These are phyloP conservation scores for Candida stauntonica DNA, from an alignment of 805 yeast genomes.

Conservation along the genomic window DNA sequence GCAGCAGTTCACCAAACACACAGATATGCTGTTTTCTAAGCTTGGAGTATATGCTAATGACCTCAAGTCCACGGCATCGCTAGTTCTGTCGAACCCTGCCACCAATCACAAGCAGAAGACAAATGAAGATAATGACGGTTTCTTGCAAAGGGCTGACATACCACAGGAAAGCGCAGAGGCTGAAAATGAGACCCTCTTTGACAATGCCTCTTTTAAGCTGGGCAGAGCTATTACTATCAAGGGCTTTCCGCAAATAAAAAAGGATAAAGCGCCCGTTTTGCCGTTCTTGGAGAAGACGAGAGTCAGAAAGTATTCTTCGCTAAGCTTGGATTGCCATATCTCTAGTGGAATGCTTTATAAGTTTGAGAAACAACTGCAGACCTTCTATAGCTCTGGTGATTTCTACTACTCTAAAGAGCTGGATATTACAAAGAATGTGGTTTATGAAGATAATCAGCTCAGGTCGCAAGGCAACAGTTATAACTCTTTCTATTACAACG, in stretches of 20 bases:
- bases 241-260: constrained; percentile 5
- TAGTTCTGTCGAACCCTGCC: constrained; percentile 17
- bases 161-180: no score
- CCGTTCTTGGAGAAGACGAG: constrained; percentile 14
- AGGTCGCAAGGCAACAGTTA: constrained; percentile 5
- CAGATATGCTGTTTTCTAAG: constrained; percentile 24
- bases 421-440: constrained; percentile 26
- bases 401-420: constrained; percentile 28
- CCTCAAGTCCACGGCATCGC: constrained; percentile 24
- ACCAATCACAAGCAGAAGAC: constrained; percentile 10
- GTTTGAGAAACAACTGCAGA: constrained; percentile 20
- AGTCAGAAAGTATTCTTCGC: constrained; percentile 1
- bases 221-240: constrained; percentile 23
- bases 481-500: constrained; percentile 26
- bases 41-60: constrained; percentile 26
- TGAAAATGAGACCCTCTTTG: constrained; percentile 2
- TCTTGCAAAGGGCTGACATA: no score
- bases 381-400: constrained; percentile 19
- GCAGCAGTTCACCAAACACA: constrained; percentile 14
- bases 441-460: constrained; percentile 12
- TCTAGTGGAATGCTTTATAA: constrained; percentile 20
- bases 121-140: background rate
- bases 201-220: constrained; percentile 18
- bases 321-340: constrained; percentile 10
- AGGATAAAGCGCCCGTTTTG: constrained; percentile 6